Conservation (phyloP, 1,284 basidiomycete genomes). For the Trichosporon ovoides region DNA sequence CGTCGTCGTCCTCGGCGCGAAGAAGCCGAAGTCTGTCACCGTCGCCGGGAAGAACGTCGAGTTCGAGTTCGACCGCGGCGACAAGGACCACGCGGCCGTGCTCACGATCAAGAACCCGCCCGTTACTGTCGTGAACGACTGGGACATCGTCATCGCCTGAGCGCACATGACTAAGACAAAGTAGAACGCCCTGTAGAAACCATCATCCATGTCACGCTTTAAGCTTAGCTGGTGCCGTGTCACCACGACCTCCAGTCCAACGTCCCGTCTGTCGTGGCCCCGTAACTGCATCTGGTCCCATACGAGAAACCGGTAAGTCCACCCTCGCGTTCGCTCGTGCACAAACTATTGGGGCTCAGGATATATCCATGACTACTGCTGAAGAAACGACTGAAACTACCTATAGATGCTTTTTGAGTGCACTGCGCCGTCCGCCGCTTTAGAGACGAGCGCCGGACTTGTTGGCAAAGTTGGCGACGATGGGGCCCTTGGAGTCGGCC, state of each 20-base stretch:
- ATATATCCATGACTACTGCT: background rate
- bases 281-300: too few species aligned
- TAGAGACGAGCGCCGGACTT: background rate
- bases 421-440: background rate
- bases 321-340: background rate
- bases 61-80: slow-evolving; percentile 54
- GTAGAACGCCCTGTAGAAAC: too few species aligned
- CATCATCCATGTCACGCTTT: background rate
- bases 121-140: slow-evolving; percentile 61
- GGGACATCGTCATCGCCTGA: slow-evolving; percentile 55
- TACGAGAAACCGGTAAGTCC: too few species aligned
- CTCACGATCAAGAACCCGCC: slow-evolving; percentile 74
- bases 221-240: too few species aligned
- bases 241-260: too few species aligned
- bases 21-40: slow-evolving; percentile 55
- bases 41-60: slow-evolving; percentile 50
- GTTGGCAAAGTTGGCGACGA: background rate
- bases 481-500: background rate
- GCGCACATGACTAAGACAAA: background rate
- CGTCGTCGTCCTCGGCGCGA: slow-evolving; percentile 69
- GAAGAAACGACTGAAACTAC: background rate
- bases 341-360: background rate
- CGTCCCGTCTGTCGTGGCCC: too few species aligned
- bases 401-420: background rate
- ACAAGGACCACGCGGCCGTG: slow-evolving; percentile 55